phyloP scores from a whole-genome alignment of 805 yeast species.

The Teunomyces atbi region DNA sequence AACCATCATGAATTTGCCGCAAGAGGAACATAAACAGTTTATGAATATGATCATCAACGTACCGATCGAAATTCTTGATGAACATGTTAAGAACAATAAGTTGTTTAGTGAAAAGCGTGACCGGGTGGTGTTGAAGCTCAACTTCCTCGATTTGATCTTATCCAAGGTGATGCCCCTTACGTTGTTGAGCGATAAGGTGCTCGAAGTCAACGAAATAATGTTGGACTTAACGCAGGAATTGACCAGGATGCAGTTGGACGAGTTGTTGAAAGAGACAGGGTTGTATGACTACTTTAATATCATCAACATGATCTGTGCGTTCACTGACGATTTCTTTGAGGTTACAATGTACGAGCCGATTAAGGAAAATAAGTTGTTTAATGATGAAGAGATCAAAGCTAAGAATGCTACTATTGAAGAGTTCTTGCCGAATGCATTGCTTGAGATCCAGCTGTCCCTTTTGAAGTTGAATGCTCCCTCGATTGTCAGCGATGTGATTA shows the following conservation, averaged over 20 bases:
- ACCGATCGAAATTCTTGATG: conserved; percentile 41
- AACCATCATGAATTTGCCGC: conserved; percentile 42
- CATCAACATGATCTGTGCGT: conserved; percentile 69
- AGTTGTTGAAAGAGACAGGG: conserved; percentile 51
- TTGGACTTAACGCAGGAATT: conserved; percentile 36
- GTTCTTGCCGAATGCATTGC: conserved; percentile 58
- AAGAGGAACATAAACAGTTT: conserved; percentile 34
- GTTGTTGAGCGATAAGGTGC: conserved; percentile 37
- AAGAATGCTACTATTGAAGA: conserved; percentile 48
- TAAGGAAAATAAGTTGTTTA: conserved; percentile 57
- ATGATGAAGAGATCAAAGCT: conserved; percentile 39
- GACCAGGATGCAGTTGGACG: conserved; percentile 44
- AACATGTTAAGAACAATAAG: conserved; percentile 30
- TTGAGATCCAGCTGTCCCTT: conserved; percentile 57
- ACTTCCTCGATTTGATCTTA: conserved; percentile 58
- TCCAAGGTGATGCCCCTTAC: conserved; percentile 51
- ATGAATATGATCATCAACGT: conserved; percentile 43
- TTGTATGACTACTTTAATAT: conserved; percentile 60
- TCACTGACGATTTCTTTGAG: conserved; percentile 57
- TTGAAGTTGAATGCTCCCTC: conserved; percentile 64
- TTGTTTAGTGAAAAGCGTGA: conserved; percentile 28
- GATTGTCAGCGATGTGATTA: conserved; percentile 54
- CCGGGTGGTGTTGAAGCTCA: conserved; percentile 48
- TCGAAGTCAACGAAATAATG: conserved; percentile 35
- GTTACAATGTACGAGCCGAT: conserved; percentile 65